Base-by-base conservation (phyloP, 2,329 filamentous ascomycete species). In the Xylariales sp. region DNA sequence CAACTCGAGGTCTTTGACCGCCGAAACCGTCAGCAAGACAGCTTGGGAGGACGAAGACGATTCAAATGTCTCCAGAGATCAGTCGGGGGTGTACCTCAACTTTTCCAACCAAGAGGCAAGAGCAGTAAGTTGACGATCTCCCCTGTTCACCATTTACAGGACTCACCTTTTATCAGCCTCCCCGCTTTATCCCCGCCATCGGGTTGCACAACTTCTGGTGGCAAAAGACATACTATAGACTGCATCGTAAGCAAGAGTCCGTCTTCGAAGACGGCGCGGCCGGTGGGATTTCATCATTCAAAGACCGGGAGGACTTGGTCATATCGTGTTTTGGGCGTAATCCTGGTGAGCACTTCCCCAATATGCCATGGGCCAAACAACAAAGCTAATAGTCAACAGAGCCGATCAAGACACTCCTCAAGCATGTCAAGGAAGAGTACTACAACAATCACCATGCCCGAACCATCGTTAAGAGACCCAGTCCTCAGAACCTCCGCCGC, bases 71-170 rank as follows among this genome's bases (percentile, higher is more conserved):
- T 49, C 58, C 40, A 55, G 51, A 20, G 57, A 59, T 25, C 31
- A 44, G 25, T 51, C 54, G 1, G 57, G 61, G 3, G 62, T 60
- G n/a, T 78, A 74, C 50, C 69, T 79, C 37, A 81, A 81, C 55
- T 80, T 80, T 57, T 75, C 76, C 3, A 76, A 73, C 46, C 73
- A 78, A 46, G 72, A 76, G 46, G 71, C 73, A 9, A 70, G 69
- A 55, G 64, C 68, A 25, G 68, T 70, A 47, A 55, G 66, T n/a
- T 57, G 5, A 10, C 16, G 18, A 11, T 10, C 21, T 14, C 34
- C 31, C 6, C 20, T 19, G 19, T 12, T 27, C 9, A 14, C 11
- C 4, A 32, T 38, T n/a, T 14, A 9, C 25, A 40, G 6, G 4
- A 6, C 42, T 46, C 36, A 48, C 24, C 37, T 20, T 36, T 18